These are phyloP conservation scores for Aegilops longissima DNA, from an alignment of 176 grass and related monocot species.

Conservation along the genomic window DNA sequence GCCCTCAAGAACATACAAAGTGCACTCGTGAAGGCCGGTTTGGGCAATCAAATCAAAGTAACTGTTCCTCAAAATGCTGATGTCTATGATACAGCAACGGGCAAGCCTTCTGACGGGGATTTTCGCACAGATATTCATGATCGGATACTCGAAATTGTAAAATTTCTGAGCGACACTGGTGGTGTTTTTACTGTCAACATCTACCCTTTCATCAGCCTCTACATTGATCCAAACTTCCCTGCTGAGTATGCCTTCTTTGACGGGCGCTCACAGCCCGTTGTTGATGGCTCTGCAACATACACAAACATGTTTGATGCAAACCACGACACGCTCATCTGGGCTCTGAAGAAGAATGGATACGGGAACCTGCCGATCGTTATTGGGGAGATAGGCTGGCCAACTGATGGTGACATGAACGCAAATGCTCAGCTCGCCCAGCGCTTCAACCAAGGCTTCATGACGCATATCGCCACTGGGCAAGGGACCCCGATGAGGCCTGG, in stretches of 20 bases:
- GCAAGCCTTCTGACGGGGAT: constrained; percentile 85
- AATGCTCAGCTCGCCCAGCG: constrained; percentile 68
- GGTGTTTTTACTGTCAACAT: constrained; percentile 96
- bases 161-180: constrained; percentile 78
- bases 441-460: constrained; percentile 97
- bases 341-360: constrained; percentile 89
- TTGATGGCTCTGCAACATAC: constrained; percentile 78
- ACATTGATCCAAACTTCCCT: constrained; percentile 76
- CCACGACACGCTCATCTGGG: constrained; percentile 83
- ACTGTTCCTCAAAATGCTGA: constrained; percentile 87
- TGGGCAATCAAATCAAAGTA: constrained; percentile 74
- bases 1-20: constrained; percentile 78
- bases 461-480: constrained; percentile 53
- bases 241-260: constrained; percentile 97
- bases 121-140: constrained; percentile 90
- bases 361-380: constrained; percentile 77
- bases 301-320: constrained; percentile 98
- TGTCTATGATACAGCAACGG: constrained; percentile 59
- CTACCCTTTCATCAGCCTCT: constrained; percentile 99
- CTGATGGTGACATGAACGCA: constrained; percentile 82
- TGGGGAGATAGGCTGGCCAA: constrained; percentile 92
- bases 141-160: constrained; percentile 81
- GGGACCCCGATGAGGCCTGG: constrained; percentile 85
- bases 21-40: constrained; percentile 80
- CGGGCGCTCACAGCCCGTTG: constrained; percentile 47